A percentile compares a stretch with the other conserved stretches of the same genome.
Evolutionary conservation across 2,329 filamentous ascomycete genomes (phyloP).

Genomic region (Penicillium sp.): DNA sequence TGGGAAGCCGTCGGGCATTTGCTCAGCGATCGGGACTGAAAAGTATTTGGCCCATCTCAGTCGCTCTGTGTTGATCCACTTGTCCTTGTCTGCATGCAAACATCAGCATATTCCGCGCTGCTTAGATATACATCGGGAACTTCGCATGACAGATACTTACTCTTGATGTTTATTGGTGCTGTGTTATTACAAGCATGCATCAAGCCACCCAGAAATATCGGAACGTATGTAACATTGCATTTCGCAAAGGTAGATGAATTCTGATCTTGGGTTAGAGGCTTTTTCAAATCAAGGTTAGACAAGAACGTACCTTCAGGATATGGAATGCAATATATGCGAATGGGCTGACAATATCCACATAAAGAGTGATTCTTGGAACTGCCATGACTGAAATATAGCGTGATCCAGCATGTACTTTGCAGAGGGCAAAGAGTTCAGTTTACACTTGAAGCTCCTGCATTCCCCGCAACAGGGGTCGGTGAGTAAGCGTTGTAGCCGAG

Average conservation of each 20-base stretch:
- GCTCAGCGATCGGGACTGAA: slow-evolving; percentile 52
- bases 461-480: neutral
- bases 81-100: slow-evolving; percentile 53
- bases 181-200: slow-evolving; percentile 58
- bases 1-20: slow-evolving; percentile 53
- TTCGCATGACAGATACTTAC: slow-evolving; percentile 32
- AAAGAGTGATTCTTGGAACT: slow-evolving; percentile 55
- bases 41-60: slow-evolving; percentile 55
- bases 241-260: slow-evolving; percentile 56
- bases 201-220: slow-evolving; percentile 60
- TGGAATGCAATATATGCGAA: slow-evolving; percentile 63
- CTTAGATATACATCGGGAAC: neutral
- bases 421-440: neutral
- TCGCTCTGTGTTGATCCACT: slow-evolving; percentile 57
- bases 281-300: neutral
- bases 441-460: neutral
- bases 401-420: neutral
- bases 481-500: slow-evolving; percentile 11
- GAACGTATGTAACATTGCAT: slow-evolving; percentile 57
- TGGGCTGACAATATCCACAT: slow-evolving; percentile 60
- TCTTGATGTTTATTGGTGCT: slow-evolving; percentile 57
- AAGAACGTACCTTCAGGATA: slow-evolving; percentile 49
- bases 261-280: slow-evolving; percentile 33
- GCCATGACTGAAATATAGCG: slow-evolving; percentile 36
- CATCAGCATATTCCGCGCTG: neutral